Percentiles rank a stretch among this genome's conserved stretches.
Evolutionary conservation across 352 stramenopile species (phyloP).

Genomic region (Phytophthora brassicae): DNA sequence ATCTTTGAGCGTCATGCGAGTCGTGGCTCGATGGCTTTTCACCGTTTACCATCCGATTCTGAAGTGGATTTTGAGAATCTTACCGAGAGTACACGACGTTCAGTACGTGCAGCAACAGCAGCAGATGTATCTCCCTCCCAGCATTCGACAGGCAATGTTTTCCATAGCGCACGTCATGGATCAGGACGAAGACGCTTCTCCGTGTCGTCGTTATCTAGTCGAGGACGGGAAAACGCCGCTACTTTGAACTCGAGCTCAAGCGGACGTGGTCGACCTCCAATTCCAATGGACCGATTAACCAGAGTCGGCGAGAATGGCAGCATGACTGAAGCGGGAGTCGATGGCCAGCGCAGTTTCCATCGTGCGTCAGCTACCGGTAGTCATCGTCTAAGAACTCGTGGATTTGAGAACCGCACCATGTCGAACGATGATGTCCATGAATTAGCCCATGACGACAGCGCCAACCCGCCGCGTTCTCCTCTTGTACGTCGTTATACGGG

Average conservation of each 20-base stretch:
- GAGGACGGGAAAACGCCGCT: slow-evolving; percentile 10
- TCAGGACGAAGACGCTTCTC: slow-evolving; percentile 56
- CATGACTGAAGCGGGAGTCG: slow-evolving; percentile 15
- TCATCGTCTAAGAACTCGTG: slow-evolving; percentile 16
- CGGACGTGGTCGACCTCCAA: not conserved
- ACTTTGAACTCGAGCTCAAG: slow-evolving; percentile 3
- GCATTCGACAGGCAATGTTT: slow-evolving; percentile 64
- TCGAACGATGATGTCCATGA: slow-evolving; percentile 33
- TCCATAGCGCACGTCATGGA: slow-evolving; percentile 60
- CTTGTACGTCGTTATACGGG: slow-evolving; percentile 49
- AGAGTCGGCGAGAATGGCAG: slow-evolving; percentile 20
- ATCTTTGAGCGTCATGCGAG: slow-evolving; percentile 84
- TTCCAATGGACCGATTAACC: slow-evolving; percentile 8
- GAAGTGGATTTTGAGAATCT: slow-evolving; percentile 22
- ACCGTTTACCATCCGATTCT: slow-evolving; percentile 42
- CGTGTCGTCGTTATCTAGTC: slow-evolving; percentile 16
- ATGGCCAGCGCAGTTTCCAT: slow-evolving; percentile 24
- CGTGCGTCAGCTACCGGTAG: slow-evolving; percentile 16
- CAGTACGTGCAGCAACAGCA: slow-evolving; percentile 20
- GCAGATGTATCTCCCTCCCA: slow-evolving; percentile 14
- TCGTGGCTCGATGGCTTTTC: slow-evolving; percentile 83
- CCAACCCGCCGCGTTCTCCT: slow-evolving; percentile 24
- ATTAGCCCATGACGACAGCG: slow-evolving; percentile 20
- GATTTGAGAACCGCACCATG: slow-evolving; percentile 34
- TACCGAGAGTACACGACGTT: slow-evolving; percentile 4